Base-by-base conservation (phyloP, 208 protist species). In the Trichomonas gallinae region DNA sequence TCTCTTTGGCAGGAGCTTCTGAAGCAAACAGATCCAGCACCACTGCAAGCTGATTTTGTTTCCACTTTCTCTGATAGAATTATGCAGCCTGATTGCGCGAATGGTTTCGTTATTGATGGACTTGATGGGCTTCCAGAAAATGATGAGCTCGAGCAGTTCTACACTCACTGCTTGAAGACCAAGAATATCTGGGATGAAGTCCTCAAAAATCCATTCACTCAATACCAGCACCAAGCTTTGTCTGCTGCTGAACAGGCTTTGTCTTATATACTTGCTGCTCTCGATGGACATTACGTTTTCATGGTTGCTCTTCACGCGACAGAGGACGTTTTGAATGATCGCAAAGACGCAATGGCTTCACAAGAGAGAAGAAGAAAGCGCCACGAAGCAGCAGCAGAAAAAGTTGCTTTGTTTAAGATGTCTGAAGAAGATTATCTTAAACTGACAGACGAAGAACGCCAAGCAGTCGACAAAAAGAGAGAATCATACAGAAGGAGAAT, bases 221-320 rank as follows among this genome's bases (percentile, higher is more conserved):
- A 11, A 48, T 38, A 49, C 17, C 44, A 48, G 31, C 87, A 93
- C 38, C n/a, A 34, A 51, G 21, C 3, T 17, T 42, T 93, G 15
- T 17, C 87, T 40, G 40, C 44, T 51, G 9, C 26, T 38, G 87
- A 93, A 40, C 40, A 58, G 9, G 44, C 44, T 31, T 26, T 93
- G 34, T 34, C 40, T 44, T 93, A 93, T 58, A 51, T 93, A 17
- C 17, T 93, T 21, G 44, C 40, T 93, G 40, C 87, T 44, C 44
- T 93, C n/a, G 87, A 93, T 93, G 87, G 87, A 34, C 87, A 93
- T 51, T 93, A 93, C 38, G 44, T 93, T 40, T 93, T 93, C n/a
- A 42, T 48, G 13, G 44, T 93, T 38, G 87, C 87, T 34, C 31
- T 93, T 1, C 42, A 93, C 10, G 44, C 44, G 6, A 34, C 40